Evolutionary conservation across 2,329 filamentous ascomycete genomes (phyloP).

Genomic region (Calonectria naviculata): DNA sequence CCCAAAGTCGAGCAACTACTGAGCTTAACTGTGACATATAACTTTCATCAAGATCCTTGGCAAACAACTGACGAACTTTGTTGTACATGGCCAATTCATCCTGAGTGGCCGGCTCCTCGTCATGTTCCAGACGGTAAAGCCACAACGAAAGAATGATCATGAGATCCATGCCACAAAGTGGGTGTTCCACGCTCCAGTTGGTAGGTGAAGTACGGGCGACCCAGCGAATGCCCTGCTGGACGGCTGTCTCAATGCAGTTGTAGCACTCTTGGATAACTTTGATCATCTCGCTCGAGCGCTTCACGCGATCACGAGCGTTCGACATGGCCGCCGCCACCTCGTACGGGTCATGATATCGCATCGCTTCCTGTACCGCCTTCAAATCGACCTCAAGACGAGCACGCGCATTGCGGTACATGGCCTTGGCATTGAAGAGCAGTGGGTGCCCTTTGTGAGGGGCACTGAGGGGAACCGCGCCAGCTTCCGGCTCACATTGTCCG

Average conservation of each 20-base stretch:
- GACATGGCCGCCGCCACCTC: conserved; percentile 98
- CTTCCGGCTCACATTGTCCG: conserved; percentile 92
- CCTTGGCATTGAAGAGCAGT: conserved; percentile 97
- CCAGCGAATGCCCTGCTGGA: conserved; percentile 95
- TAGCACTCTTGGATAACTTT: conserved; percentile 98
- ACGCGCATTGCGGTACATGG: conserved; percentile 93
- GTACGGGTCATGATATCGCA: conserved; percentile 96
- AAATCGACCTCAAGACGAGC: conserved; percentile 94
- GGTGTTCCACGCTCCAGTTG: conserved; percentile 99
- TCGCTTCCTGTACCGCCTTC: conserved; percentile 94
- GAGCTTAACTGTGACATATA: conserved; percentile 90
- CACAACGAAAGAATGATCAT: conserved; percentile 98
- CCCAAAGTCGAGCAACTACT: conserved; percentile 95
- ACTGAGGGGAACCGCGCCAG: conserved; percentile 87
- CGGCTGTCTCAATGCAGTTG: conserved; percentile 96
- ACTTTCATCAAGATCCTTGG: conserved; percentile 87
- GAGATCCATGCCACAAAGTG: conserved; percentile 93
- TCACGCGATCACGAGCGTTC: conserved; percentile 90
- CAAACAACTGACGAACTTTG: conserved; percentile 89
- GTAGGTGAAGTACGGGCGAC: conserved; percentile 97
- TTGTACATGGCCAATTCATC: conserved; percentile 92
- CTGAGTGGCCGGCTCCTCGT: conserved; percentile 88
- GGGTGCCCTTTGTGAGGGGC: conserved; percentile 97
- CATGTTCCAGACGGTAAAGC: conserved; percentile 99
- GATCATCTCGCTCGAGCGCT: conserved; percentile 96